Base-by-base conservation (phyloP, 768 basidiomycete species). In the Trametes elegans region DNA sequence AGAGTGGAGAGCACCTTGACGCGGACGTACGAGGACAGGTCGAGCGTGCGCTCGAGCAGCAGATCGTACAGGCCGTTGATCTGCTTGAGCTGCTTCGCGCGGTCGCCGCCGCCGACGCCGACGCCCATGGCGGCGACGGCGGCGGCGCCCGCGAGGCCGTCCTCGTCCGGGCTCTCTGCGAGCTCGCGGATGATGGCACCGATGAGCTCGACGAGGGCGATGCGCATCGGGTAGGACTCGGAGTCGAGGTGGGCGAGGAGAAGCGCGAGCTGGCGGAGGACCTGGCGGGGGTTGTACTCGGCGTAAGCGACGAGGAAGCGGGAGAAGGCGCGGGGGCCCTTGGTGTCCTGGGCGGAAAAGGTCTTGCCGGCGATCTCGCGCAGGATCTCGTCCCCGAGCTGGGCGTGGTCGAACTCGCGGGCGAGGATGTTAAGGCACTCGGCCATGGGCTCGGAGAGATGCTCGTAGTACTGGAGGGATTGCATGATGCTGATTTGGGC, bases 151-250 rank as follows among this genome's bases (percentile, higher is more conserved):
- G 24, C 32, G 34, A 35, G 42, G 24, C 34, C 41, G 27, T 36
- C 34, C 29, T 32, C 34, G 28, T 79, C 79, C 18, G 73, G 69
- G 3, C 82, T 78, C 18, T 71, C 66, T 0, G 88, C 83, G 11
- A 98, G 80, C 60, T 98, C 91, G 39, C 79, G 76, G 66, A 98
- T 93, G 57, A 98, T 82, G 55, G 78, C 75, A 5, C 92, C 93
- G 35, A 98, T 83, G 53, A 95, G 81, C 67, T 98, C 96, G 46
- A 99, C 82, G 52, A 99, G 78, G 1, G 93, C 92, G 75, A 93
- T 88, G 36, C 97, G 92, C 85, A 99, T 94, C 0, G 94, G 91
- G 66, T 98, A 97, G 0, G 94, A 87, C 93, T 99, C 97, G 24
- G 90, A 93, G 65, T 99, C 96, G 13, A 98, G 74, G 63, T 98